phyloP scores from a whole-genome alignment of 768 basidiomycete genomes.

The Hericium alpestre region DNA sequence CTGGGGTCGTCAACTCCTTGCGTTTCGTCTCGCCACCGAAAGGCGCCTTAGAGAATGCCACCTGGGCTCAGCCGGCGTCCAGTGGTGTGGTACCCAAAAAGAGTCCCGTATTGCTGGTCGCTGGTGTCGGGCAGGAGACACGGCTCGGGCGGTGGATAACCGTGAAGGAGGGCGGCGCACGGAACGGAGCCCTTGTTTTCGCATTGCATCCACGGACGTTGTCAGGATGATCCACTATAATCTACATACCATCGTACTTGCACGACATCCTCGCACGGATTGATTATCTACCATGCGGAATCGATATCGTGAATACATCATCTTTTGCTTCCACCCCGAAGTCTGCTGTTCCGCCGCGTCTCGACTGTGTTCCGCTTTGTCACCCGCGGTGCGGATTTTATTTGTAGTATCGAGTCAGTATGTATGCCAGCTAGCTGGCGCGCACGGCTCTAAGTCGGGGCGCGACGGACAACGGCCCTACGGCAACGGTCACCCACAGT shows the following conservation, averaged over 20 bases:
- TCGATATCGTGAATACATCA: too few species aligned
- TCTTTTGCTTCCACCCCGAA: too few species aligned
- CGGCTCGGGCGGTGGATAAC: constrained; percentile 83
- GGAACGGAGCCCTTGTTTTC: constrained; percentile 64
- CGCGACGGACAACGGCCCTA: too few species aligned
- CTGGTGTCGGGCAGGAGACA: constrained; percentile 80
- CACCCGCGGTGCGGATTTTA: too few species aligned
- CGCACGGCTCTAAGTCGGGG: too few species aligned
- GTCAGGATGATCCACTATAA: background rate
- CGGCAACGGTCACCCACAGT: too few species aligned
- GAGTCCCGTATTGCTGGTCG: constrained; percentile 49
- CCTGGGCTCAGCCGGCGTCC: constrained; percentile 24
- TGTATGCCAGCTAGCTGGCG: too few species aligned
- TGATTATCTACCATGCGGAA: too few species aligned
- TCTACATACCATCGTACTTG: background rate
- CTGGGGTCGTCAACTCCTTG: constrained; percentile 83
- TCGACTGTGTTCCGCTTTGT: too few species aligned
- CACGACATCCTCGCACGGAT: background rate
- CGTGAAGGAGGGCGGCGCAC: constrained; percentile 56
- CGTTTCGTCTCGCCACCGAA: constrained; percentile 57
- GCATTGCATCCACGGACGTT: constrained; percentile 34
- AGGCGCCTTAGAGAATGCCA: constrained; percentile 30
- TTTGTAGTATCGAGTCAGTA: too few species aligned
- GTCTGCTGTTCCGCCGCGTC: too few species aligned
- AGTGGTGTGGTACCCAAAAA: constrained; percentile 8